These are phyloP conservation scores for Leptodontidium sp. DNA, from an alignment of 2,329 filamentous ascomycete species.

Conservation along the genomic window DNA sequence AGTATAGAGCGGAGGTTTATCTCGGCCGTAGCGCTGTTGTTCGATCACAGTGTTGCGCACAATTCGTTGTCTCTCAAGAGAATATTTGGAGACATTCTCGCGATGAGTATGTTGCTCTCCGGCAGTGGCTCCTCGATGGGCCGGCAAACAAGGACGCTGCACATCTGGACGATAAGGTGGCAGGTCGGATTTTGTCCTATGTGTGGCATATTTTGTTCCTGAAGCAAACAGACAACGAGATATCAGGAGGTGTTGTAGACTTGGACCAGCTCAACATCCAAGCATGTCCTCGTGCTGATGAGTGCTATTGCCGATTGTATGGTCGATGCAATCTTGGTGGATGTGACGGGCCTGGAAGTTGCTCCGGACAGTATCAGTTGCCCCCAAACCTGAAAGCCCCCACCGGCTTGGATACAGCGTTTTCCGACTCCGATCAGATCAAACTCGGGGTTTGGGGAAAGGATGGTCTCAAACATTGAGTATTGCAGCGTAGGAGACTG, in stretches of 20 bases:
- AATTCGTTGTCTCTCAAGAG: conserved; percentile 60
- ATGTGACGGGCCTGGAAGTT: conserved; percentile 32
- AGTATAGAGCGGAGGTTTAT: conserved; percentile 43
- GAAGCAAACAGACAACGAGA: conserved; percentile 7
- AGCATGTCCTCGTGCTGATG: conserved; percentile 37
- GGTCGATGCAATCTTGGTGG: conserved; percentile 37
- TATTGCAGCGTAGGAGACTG: too few relatives aligned
- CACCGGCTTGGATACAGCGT: conserved; percentile 20
- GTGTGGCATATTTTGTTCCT: conserved; percentile 51
- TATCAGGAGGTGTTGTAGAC: conserved; percentile 23
- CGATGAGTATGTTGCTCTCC: conserved; percentile 59
- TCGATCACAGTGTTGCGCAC: conserved; percentile 59
- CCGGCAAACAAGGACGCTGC: conserved; percentile 43
- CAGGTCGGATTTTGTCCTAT: conserved; percentile 57
- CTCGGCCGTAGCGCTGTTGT: conserved; percentile 52
- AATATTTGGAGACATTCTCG: conserved; percentile 57
- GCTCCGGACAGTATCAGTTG: conserved; percentile 37
- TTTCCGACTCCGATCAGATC: not conserved
- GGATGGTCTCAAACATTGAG: conserved; percentile 12
- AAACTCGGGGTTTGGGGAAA: not conserved
- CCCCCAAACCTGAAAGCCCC: conserved; percentile 36
- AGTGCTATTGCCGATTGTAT: conserved; percentile 42
- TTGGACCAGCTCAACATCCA: conserved; percentile 34
- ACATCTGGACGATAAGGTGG: conserved; percentile 52
- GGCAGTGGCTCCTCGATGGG: conserved; percentile 61